Base-by-base conservation (phyloP, 1,284 basidiomycete genomes). In the Austroboletus niveus region DNA sequence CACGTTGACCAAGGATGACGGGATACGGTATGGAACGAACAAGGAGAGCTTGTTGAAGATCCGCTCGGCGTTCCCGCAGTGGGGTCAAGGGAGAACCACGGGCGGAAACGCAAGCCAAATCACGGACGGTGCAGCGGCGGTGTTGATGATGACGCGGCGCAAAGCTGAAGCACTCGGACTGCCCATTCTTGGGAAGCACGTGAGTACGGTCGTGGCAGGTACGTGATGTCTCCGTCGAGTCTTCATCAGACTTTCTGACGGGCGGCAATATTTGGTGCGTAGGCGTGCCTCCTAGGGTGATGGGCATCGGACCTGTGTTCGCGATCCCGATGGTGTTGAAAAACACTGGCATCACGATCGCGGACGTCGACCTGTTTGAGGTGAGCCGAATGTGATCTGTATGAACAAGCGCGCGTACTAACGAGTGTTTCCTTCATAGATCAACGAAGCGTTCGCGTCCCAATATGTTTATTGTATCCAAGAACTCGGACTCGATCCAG, bases 391-490 rank as follows among this genome's bases (percentile, higher is more conserved):
- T 12, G n/a, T 1, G 17, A 4, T 8, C 14, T n/a, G 42, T 22
- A 9, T 8, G 15, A 5, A 14, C 6, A 24, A 27, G 8, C 1
- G 29, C 8, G 15, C 14, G 5, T 4, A 8, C 8, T 44, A 4
- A 49, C 41, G n/a, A 11, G 8, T 5, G 15, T 7, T 42, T 42
- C 22, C 12, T 20, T 24, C 29, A 3, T 27, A 91, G 87, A 87
- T 93, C 64, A 98, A 98, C 71, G 94, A 97, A 69, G 92, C 92
- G 1, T 94, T 94, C 60, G 90, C 92, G 9, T 93, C 90, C 0
- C 91, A 93, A 75, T 90, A 84, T 49, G 82, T 94, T 20, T 94
- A 96, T 72, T 85, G 83, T 48, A 75, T 93, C 42, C 82, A 87
- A 57, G 75, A 84, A 62, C 79, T 97, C 32, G 79, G 78, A 30